phyloP scores from a whole-genome alignment of 805 yeast species.

The Yamadazyma philogaea region DNA sequence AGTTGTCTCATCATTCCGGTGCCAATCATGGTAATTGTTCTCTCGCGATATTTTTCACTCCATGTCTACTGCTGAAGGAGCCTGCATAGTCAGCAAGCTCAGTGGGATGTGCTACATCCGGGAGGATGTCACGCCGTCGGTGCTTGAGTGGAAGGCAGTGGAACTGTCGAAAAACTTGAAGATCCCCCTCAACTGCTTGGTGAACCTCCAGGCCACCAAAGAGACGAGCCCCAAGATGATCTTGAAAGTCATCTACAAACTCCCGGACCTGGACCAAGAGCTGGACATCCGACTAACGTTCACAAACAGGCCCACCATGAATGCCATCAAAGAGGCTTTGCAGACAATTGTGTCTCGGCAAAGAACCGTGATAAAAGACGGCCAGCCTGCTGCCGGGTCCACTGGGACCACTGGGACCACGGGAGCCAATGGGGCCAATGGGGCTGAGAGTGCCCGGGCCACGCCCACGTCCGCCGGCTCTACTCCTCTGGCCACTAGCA shows the following conservation, averaged over 20 bases:
- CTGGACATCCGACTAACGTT: conserved; percentile 51
- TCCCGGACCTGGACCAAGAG: conserved; percentile 27
- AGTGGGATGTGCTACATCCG: conserved; percentile 40
- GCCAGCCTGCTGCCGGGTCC: conserved; percentile 7
- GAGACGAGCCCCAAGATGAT: conserved; percentile 64
- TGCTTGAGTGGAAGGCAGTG: conserved; percentile 43
- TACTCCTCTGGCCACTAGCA: neutral
- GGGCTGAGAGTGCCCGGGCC: conserved; percentile 12
- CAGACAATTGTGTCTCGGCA: conserved; percentile 68
- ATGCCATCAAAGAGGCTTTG: conserved; percentile 60
- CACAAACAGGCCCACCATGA: conserved; percentile 72
- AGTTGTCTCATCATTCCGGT: neutral
- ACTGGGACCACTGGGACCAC: conserved; percentile 9
- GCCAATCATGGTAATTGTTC: neutral
- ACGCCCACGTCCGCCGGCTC: no score
- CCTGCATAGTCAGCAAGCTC: conserved; percentile 39
- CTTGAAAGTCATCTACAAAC: conserved; percentile 52
- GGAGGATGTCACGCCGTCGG: conserved; percentile 41
- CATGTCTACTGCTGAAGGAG: conserved; percentile 23
- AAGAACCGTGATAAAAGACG: conserved; percentile 50
- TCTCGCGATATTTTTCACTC: neutral
- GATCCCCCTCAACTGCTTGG: conserved; percentile 34
- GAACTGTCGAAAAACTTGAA: conserved; percentile 33
- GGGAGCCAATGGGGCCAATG: conserved; percentile 13
- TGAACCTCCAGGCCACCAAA: conserved; percentile 66